Base-by-base conservation (phyloP, 345 rosid species). In the Trapa bicornis region DNA sequence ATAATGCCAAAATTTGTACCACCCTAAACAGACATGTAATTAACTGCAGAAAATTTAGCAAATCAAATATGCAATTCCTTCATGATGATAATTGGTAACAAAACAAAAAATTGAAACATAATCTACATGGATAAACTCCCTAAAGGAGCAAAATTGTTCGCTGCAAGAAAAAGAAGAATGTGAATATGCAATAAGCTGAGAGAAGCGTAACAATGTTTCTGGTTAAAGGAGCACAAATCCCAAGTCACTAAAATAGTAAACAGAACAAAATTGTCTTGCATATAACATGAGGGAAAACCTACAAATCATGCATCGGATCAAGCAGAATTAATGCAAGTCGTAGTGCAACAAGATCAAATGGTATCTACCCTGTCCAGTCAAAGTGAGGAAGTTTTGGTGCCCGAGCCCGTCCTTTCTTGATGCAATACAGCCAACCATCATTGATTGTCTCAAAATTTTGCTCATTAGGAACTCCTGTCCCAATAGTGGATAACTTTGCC, bases 281-380 rank as follows among this genome's bases (percentile, higher is more conserved):
- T 22, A 13, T 50, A 50, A 50, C n/a, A 50, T 50, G 22, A 22
- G 22, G 22, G 1, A 50, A 50, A 22, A 50, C 22, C 22, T 14
- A 50, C 3, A 14, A 62, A 22, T 22, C 29, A 22, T 16, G n/a
- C 65, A 62, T 36, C 6, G 11, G 17, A 41, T 62, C 39, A 12
- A 41, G 11, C 64, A 22, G 33, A 65, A 53, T 22, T 22, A 22
- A 22, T 22, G 29, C 65, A 35, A 29, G 12, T 37, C 64, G 39
- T n/a, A 63, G 14, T 53, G 65, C 3, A 70, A 36, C 43, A 62
- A 38, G 61, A 33, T 3, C 37, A 37, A 47, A 50, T 39, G 61
- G 68, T 14, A 83, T 75, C 41, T 85, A 92, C 98, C 98, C 98
- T 0, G 97, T 88, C 98, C 97, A 93, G 71, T 84, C 87, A 80